These are phyloP conservation scores for Gnaphalium uliginosum DNA, from an alignment of 129 eudicot species.

Conservation along the genomic window DNA sequence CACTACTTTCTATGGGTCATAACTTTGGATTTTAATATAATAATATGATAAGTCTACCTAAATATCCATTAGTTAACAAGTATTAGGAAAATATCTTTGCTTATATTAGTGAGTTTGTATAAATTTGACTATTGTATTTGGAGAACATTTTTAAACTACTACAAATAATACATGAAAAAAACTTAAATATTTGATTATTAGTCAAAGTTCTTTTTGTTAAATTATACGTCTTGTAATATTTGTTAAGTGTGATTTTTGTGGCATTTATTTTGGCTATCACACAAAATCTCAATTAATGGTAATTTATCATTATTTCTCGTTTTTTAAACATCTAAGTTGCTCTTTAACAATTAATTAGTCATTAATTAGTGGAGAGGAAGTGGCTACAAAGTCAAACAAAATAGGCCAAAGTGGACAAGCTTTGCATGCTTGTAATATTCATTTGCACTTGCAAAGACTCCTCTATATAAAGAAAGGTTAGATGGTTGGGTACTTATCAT, in stretches of 20 bases:
- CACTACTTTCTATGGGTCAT: neutral
- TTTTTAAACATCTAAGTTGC: too few relatives aligned
- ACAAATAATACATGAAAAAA: too few relatives aligned
- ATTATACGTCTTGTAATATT: too few relatives aligned
- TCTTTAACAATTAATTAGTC: too few relatives aligned
- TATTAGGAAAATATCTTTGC: neutral
- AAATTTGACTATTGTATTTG: too few relatives aligned
- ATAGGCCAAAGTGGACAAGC: conserved; percentile 40
- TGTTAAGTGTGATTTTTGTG: neutral
- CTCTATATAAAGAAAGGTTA: conserved; percentile 38
- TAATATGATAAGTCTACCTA: neutral
- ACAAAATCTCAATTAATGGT: neutral
- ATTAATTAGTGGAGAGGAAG: conserved; percentile 16
- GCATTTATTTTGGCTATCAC: too few relatives aligned
- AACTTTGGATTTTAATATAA: too few relatives aligned
- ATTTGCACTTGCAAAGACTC: conserved; percentile 33
- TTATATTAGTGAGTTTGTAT: too few relatives aligned
- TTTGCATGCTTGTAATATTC: conserved; percentile 43
- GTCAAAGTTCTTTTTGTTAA: too few relatives aligned
- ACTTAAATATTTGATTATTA: too few relatives aligned
- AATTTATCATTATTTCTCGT: too few relatives aligned
- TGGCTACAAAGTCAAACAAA: conserved; percentile 29
- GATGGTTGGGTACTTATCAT: conserved; percentile 16
- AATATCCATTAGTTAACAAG: neutral
- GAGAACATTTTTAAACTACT: too few relatives aligned